Evolutionary conservation across 768 basidiomycete species (phyloP).

Genomic region (Infundibulicybe gibba): DNA sequence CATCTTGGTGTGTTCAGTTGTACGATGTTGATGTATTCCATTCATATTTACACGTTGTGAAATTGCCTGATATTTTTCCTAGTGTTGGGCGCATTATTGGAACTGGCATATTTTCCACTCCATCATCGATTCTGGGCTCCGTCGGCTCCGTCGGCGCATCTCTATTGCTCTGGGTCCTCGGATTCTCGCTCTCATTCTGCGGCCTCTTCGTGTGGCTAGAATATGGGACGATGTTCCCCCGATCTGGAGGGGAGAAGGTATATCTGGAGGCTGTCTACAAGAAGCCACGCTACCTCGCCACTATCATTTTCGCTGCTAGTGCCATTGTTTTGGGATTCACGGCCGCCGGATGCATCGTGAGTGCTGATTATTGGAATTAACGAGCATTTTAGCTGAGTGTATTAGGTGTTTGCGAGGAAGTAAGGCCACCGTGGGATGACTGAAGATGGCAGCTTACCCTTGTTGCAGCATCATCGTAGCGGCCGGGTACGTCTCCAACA

Average conservation of each 20-base stretch:
- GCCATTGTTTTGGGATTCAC: constrained; percentile 39
- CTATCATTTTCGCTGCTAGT: constrained; percentile 43
- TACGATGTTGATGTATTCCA: constrained; percentile 46
- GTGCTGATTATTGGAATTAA: constrained; percentile 11
- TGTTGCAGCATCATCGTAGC: constrained; percentile 43
- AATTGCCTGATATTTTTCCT: background rate
- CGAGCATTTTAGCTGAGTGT: too few relatives aligned
- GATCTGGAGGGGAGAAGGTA: constrained; percentile 49
- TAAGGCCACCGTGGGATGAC: too few relatives aligned
- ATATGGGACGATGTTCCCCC: constrained; percentile 60
- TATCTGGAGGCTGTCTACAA: constrained; percentile 55
- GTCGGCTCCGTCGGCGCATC: constrained; percentile 46
- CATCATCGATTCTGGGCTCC: constrained; percentile 55
- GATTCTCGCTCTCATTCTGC: constrained; percentile 54
- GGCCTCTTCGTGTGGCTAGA: constrained; percentile 64
- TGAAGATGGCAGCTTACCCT: background rate
- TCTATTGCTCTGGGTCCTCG: constrained; percentile 47
- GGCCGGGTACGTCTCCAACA: constrained; percentile 30
- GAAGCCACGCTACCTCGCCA: constrained; percentile 42
- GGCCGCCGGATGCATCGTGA: constrained; percentile 43
- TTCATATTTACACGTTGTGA: background rate
- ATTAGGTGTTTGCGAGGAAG: too few relatives aligned
- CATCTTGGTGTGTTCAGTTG: constrained; percentile 55
- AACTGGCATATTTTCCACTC: constrained; percentile 64
- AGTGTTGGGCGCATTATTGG: constrained; percentile 57